Percentiles rank a stretch among this genome's conserved stretches.
Conservation (phyloP, 306 rosid species). For the Pterocarpus macrocarpus region DNA sequence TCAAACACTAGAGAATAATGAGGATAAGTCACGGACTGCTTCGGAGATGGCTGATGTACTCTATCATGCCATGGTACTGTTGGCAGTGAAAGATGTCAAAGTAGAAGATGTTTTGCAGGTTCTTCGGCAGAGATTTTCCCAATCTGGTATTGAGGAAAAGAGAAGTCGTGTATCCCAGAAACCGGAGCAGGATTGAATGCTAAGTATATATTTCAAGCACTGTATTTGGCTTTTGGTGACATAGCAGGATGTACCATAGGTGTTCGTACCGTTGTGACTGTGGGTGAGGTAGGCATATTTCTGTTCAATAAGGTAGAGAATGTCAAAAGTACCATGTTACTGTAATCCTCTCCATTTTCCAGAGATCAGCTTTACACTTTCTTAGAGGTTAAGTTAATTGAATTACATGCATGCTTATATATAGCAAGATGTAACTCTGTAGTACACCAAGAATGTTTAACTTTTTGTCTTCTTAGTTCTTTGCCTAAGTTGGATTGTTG, state of each 20-base stretch:
- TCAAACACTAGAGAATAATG: constrained; percentile 76
- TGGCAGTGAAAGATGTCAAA: constrained; percentile 72
- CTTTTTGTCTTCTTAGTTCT: background rate
- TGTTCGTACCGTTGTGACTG: background rate
- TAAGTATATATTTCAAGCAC: constrained; percentile 1
- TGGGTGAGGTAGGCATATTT: background rate
- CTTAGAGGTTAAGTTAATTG: constrained; percentile 16
- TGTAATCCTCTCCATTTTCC: constrained; percentile 4
- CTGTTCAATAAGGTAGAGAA: constrained; percentile 13
- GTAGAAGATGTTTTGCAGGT: constrained; percentile 84
- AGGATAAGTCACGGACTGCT: constrained; percentile 71
- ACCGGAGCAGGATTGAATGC: constrained; percentile 36
- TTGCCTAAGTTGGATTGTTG: constrained; percentile 10
- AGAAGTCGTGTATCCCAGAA: constrained; percentile 53
- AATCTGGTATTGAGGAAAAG: constrained; percentile 90
- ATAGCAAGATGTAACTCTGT: constrained; percentile 8
- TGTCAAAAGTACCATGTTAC: constrained; percentile 14
- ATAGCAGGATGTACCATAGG: constrained; percentile 6
- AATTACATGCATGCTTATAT: constrained; percentile 35
- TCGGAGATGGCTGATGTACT: constrained; percentile 90
- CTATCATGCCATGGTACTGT: constrained; percentile 82
- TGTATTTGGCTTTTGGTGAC: constrained; percentile 22
- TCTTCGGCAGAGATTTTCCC: constrained; percentile 79
- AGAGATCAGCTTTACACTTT: background rate
- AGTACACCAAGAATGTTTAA: background rate